Base-by-base conservation (phyloP, 2,329 filamentous ascomycete species). In the Stagonosporopsis cucurbitacearum region DNA sequence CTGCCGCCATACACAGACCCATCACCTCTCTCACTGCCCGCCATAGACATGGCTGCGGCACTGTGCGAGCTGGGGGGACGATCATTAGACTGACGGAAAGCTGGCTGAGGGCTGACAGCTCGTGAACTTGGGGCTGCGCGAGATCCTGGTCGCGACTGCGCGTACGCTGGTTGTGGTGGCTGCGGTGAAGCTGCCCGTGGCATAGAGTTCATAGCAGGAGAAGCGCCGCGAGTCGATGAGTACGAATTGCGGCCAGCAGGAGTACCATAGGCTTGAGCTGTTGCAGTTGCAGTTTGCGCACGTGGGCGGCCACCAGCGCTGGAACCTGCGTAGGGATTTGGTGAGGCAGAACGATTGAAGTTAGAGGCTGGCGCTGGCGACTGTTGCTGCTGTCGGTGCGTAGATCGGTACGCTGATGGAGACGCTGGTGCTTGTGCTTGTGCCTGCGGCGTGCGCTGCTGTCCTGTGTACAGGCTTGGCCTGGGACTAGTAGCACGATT, bases 281-380 rank as follows among this genome's bases (percentile, higher is more conserved):
- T 66, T 40, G 75, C 76, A 26, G 69, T 60, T 5, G 72, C 68
- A 3, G 80, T 80, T 48, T 75, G 70, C n/a, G 72, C 69, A 30
- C 73, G 67, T 33, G 72, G 72, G 22, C 73, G 64, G 5, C 65
- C 57, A 26, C 66, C 65, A 19, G 69, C 66, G 47, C 65, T 69
- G 4, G 70, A 72, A 43, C 64, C 68, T 35, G 73, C 79, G 67
- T 89, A 89, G 1, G 87, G 86, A 57, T 88, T 90, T 0, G 88
- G 88, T 3, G 87, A 89, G 26, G 62, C 62, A 28, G 54, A 48
- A 19, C 64, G 56, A 28, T 54, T 60, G 44, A 54, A 62, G 20
- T 50, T 61, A n/a, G 53, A 33, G 33, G 55, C 47, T 23, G 62
- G 57, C 37, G 62, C 58, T 30, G 62, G 57, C 35, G 62, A 58